Evolutionary conservation across 1,284 basidiomycete species (phyloP), one percentile per base, ranked within the genome.

Genomic region (Ustilago vetiveriae): DNA sequence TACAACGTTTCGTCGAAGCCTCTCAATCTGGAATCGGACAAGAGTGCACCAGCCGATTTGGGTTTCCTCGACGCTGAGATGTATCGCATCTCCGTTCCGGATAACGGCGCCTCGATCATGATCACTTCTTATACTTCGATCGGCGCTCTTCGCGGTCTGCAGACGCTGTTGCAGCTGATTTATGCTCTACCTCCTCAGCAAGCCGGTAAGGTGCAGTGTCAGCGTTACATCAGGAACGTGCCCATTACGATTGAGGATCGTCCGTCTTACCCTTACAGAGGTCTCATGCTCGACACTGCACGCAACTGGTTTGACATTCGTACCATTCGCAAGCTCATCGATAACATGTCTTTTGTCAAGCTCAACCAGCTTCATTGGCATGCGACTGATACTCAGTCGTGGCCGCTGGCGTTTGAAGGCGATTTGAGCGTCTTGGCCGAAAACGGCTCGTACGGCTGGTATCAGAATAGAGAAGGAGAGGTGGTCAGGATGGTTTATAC

Each of bases 291-390:
- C 10, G 93, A 96, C 74, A 94, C 90, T 0, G 82, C 88, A 2
- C 84, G 89, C 10, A 87, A 89, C 80, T 90, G 81, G 84, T 88
- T 71, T 33, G 72, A 82, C 21, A 82, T 79, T 4, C 9, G 78
- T 0, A 88, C 90, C 71, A 87, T 94, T 75, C 85, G 88, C 55
- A 86, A 88, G 27, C 90, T 89, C 7, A 81, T 96, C 17, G 90
- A 93, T 69, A 88, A 90, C 1, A 93, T 94, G 92, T 89, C 89
- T 60, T 88, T 87, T 86, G 90, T 90, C 70, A 96, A 96, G 85
- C 88, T 91, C 48, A 79, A 84, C 57, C 55, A 67, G 64, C 88
- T 92, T 82, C 90, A 92, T 79, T 91, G 90, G 91, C 90, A 92
- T 76, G 85, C 90, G 46, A 89, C 89, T 13, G 78, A 81, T 42